phyloP scores from a whole-genome alignment of 1,284 basidiomycete species.

The Ustilago hordei region DNA sequence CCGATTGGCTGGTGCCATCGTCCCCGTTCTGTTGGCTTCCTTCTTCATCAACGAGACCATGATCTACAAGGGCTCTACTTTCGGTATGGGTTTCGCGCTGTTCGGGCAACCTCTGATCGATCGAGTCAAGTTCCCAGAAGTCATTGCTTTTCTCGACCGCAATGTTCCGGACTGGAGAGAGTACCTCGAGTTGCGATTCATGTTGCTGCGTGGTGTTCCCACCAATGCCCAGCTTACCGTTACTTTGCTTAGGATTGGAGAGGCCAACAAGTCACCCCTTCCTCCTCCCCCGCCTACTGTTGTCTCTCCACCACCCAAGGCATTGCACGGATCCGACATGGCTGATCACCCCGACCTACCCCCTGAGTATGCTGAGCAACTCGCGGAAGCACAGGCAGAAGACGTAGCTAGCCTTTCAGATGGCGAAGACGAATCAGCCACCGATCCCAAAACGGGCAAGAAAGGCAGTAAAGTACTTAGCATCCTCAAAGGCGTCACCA shows the following conservation, averaged over 20 bases:
- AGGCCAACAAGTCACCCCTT: conserved; percentile 71
- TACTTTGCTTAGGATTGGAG: conserved; percentile 73
- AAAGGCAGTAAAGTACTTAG: conserved; percentile 56
- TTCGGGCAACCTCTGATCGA: conserved; percentile 74
- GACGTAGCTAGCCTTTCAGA: conserved; percentile 45
- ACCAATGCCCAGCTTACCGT: conserved; percentile 75
- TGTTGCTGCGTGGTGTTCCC: conserved; percentile 73
- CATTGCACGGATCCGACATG: conserved; percentile 40
- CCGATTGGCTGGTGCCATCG: conserved; percentile 67
- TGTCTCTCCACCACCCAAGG: conserved; percentile 49
- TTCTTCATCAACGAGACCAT: conserved; percentile 71
- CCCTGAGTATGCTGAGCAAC: conserved; percentile 58
- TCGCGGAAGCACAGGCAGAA: conserved; percentile 49
- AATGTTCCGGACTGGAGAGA: conserved; percentile 73
- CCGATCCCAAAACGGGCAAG: conserved; percentile 43
- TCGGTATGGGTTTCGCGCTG: conserved; percentile 73
- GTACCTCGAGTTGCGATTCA: conserved; percentile 57
- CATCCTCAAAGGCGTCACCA: conserved; percentile 62
- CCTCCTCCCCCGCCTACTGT: conserved; percentile 71
- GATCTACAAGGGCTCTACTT: conserved; percentile 71
- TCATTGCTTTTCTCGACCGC: conserved; percentile 70
- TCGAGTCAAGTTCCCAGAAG: conserved; percentile 59
- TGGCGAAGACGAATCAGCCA: conserved; percentile 48
- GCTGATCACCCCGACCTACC: conserved; percentile 53
- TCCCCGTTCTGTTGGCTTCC: conserved; percentile 70